A percentile compares a stretch with the other conserved stretches of the same genome.
Conservation (phyloP, 177 flowering plant species). For the Vitis hybrid region DNA sequence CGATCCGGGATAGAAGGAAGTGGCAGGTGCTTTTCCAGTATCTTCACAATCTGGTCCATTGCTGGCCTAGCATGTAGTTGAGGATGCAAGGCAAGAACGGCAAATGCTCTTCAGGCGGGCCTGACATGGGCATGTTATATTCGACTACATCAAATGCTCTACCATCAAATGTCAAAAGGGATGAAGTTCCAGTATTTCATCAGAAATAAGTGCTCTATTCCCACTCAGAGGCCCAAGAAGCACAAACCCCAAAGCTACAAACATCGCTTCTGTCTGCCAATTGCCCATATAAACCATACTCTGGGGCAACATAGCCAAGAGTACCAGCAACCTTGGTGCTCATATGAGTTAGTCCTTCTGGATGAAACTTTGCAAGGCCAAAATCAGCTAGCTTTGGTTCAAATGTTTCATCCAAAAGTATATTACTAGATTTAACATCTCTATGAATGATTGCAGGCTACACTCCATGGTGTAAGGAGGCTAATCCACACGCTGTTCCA, state of each 20-base stretch:
- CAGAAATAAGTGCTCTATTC: conserved; percentile 16
- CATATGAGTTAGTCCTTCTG: conserved; percentile 20
- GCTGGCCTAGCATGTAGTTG: conserved; percentile 21
- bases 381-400: conserved; percentile 29
- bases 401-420: conserved; percentile 31
- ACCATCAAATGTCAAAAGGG: conserved; percentile 19
- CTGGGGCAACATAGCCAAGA: conserved; percentile 36
- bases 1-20: too few species aligned
- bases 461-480: conserved; percentile 26
- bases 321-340: conserved; percentile 34
- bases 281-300: conserved; percentile 32
- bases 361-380: conserved; percentile 27
- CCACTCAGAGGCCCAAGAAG: conserved; percentile 32
- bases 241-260: conserved; percentile 27
- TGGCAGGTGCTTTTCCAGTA: too few species aligned
- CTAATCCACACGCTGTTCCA: conserved; percentile 25
- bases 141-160: conserved; percentile 17
- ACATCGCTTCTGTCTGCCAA: conserved; percentile 23
- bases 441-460: conserved; percentile 31
- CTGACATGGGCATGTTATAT: conserved; percentile 15
- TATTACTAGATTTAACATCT: conserved; percentile 26
- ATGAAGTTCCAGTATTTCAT: not conserved
- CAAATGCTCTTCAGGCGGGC: conserved; percentile 10
- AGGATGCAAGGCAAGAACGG: conserved; percentile 24
- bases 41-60: conserved; percentile 27